Evolutionary conservation across 1,284 basidiomycete genomes (phyloP).

Genomic region (Cryptococcus floricola): DNA sequence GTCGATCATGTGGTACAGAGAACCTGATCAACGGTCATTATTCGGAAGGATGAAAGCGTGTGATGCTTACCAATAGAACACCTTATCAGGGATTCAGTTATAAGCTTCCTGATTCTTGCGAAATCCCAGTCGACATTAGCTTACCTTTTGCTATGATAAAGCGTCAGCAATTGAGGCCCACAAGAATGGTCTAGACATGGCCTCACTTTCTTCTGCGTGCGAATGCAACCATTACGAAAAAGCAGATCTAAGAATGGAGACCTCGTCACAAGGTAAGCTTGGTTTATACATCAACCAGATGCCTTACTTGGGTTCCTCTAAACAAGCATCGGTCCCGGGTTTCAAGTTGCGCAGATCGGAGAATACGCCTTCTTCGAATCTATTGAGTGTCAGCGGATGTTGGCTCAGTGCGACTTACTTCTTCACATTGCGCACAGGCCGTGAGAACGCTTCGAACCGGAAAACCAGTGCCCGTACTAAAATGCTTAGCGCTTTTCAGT

Average conservation of each 20-base stretch:
- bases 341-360: constrained; percentile 85
- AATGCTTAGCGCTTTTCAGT: neutral
- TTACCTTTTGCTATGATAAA: neutral
- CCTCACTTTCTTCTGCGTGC: constrained; percentile 94
- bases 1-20: constrained; percentile 86
- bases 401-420: constrained; percentile 21
- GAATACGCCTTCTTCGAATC: constrained; percentile 78
- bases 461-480: constrained; percentile 80
- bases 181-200: constrained; percentile 28
- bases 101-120: neutral
- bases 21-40: constrained; percentile 52
- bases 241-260: constrained; percentile 73
- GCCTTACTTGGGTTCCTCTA: constrained; percentile 83
- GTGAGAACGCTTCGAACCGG: constrained; percentile 78
- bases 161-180: neutral
- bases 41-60: neutral
- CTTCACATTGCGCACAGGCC: constrained; percentile 44
- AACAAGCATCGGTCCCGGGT: constrained; percentile 79
- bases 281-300: neutral
- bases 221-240: constrained; percentile 90
- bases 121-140: neutral
- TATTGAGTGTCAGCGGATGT: too few relatives aligned
- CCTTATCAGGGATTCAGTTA: constrained; percentile 15
- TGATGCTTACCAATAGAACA: constrained; percentile 72
- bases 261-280: constrained; percentile 16